A percentile compares a stretch with the other conserved stretches of the same genome.
Evolutionary conservation across 305 asterid species (phyloP).

Genomic region (Ajuga reptans): DNA sequence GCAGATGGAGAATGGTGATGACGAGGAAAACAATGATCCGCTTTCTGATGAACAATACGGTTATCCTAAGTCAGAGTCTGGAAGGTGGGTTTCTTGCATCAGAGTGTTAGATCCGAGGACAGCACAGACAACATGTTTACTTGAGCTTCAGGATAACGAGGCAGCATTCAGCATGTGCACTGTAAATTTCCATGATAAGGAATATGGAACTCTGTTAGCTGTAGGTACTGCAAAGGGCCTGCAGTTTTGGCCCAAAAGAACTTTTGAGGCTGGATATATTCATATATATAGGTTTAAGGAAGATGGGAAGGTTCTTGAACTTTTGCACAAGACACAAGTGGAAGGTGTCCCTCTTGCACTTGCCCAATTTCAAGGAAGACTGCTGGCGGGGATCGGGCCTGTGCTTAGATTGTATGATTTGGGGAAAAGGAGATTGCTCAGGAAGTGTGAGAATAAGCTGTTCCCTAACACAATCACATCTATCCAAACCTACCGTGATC

Average conservation of each 20-base stretch:
- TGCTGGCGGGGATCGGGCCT: conserved; percentile 87
- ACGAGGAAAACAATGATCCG: conserved; percentile 67
- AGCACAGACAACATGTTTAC: conserved; percentile 72
- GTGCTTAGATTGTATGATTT: conserved; percentile 85
- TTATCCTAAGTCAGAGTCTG: conserved; percentile 93
- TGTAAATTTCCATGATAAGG: conserved; percentile 92
- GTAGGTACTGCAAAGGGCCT: conserved; percentile 98
- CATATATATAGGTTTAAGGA: conserved; percentile 90
- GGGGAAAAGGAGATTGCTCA: conserved; percentile 78
- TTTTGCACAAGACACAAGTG: conserved; percentile 94
- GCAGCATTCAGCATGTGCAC: conserved; percentile 96
- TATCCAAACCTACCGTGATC: conserved; percentile 87
- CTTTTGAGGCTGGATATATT: conserved; percentile 79
- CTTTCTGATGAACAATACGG: conserved; percentile 96
- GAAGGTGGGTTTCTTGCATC: conserved; percentile 93
- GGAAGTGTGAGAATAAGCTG: conserved; percentile 92
- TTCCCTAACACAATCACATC: conserved; percentile 80
- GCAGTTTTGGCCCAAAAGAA: conserved; percentile 81
- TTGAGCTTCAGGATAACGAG: conserved; percentile 96
- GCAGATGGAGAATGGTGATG: conserved; percentile 84
- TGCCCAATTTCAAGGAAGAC: conserved; percentile 91
- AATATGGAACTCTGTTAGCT: conserved; percentile 82
- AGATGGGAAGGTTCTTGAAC: conserved; percentile 88
- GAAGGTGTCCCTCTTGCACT: conserved; percentile 93
- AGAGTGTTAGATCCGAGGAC: conserved; percentile 91